Conservation (phyloP, 2,329 filamentous ascomycete genomes). For the Nigrospora osmanthi region DNA sequence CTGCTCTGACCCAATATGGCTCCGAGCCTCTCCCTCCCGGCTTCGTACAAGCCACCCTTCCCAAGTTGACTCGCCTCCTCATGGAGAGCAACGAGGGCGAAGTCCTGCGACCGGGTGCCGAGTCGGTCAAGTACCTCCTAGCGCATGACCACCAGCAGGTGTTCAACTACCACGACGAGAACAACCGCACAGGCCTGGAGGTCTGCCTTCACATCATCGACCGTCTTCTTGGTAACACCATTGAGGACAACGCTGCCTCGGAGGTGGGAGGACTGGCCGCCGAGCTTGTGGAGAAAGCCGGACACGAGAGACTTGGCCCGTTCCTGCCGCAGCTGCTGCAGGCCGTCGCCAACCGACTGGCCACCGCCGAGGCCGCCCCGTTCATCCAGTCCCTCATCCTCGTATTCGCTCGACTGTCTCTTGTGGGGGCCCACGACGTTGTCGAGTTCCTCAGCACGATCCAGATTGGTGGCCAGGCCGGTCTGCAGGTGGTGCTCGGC, state of each 20-base stretch:
- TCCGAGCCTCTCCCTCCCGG: slow-evolving; percentile 78
- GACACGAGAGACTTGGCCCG: slow-evolving; percentile 81
- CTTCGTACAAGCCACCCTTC: slow-evolving; percentile 78
- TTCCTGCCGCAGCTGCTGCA: slow-evolving; percentile 82
- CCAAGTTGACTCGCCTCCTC: slow-evolving; percentile 76
- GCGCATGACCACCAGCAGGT: slow-evolving; percentile 86
- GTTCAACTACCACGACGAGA: slow-evolving; percentile 75
- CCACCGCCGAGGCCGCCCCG: slow-evolving; percentile 72
- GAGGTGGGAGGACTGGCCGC: slow-evolving; percentile 93
- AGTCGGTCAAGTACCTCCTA: slow-evolving; percentile 82
- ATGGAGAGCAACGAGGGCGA: slow-evolving; percentile 82
- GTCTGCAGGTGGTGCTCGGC: slow-evolving; percentile 79
- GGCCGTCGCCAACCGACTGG: slow-evolving; percentile 79
- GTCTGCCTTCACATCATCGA: slow-evolving; percentile 88
- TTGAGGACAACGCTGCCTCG: slow-evolving; percentile 92
- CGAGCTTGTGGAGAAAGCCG: slow-evolving; percentile 91
- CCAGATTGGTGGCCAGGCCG: slow-evolving; percentile 69
- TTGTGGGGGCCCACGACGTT: slow-evolving; percentile 80
- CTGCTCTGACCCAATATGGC: slow-evolving; percentile 73
- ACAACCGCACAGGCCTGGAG: slow-evolving; percentile 76
- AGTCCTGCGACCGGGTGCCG: slow-evolving; percentile 76
- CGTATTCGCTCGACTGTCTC: slow-evolving; percentile 84
- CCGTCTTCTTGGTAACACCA: slow-evolving; percentile 69
- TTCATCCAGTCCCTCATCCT: slow-evolving; percentile 96
- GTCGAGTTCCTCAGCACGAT: slow-evolving; percentile 86